phyloP scores from a whole-genome alignment of 768 basidiomycete species.

The Lactifluus volemus region DNA sequence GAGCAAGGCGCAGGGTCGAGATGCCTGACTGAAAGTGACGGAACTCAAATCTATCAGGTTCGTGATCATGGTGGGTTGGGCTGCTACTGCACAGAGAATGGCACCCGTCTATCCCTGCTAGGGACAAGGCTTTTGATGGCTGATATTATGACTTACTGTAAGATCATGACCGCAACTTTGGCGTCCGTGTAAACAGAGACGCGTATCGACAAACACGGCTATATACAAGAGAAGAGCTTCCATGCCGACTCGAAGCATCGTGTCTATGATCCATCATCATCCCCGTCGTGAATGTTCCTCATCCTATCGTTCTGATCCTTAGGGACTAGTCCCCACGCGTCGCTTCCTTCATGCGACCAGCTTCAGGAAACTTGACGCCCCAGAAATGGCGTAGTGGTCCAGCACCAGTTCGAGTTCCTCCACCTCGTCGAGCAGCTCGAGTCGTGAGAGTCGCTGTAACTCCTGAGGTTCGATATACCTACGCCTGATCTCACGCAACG shows the following conservation, averaged over 20 bases:
- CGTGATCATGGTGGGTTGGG: too few species aligned
- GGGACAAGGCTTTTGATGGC: too few species aligned
- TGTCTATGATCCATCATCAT: background rate
- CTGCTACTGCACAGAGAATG: too few species aligned
- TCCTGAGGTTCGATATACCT: constrained; percentile 41
- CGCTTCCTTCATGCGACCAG: background rate
- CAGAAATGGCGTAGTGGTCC: constrained; percentile 87
- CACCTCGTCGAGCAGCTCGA: constrained; percentile 89
- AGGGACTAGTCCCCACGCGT: constrained; percentile 4
- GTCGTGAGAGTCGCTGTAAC: constrained; percentile 54
- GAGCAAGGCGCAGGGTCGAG: background rate
- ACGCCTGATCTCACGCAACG: constrained; percentile 60
- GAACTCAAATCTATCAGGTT: too few species aligned
- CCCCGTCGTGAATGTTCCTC: background rate
- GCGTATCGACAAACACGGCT: background rate
- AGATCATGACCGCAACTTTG: background rate
- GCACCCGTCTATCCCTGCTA: too few species aligned
- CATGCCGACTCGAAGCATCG: background rate
- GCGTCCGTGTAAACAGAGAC: too few species aligned
- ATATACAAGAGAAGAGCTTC: background rate
- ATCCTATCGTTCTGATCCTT: background rate
- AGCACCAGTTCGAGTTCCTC: constrained; percentile 91
- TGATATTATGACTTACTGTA: background rate
- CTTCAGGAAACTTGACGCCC: constrained; percentile 32
- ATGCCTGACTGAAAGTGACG: too few species aligned